phyloP scores from a whole-genome alignment of 352 stramenopile species.

The Phytophthora sp. region DNA sequence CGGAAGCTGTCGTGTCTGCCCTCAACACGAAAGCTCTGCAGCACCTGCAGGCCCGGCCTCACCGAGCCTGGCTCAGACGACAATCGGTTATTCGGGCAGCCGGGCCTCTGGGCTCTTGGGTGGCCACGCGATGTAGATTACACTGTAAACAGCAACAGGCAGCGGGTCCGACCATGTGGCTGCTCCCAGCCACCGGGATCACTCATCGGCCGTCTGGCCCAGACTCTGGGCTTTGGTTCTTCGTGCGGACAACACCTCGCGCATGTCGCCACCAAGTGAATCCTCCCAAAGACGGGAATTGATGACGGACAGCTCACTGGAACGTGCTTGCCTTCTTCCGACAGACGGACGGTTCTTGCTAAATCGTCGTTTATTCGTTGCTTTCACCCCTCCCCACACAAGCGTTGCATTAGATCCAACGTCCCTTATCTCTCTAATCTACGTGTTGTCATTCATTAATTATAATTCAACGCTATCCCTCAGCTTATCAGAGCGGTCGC shows the following conservation, averaged over 20 bases:
- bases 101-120: no score
- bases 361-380: constrained; percentile 9
- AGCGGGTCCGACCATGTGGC: no score
- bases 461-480: no score
- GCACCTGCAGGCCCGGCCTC: neutral
- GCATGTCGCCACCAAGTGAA: no score
- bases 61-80: neutral
- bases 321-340: neutral
- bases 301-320: constrained; percentile 13
- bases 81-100: neutral
- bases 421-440: neutral
- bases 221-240: no score
- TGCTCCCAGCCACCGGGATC: no score
- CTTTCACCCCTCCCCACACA: constrained; percentile 11
- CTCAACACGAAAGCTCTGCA: neutral
- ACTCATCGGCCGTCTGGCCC: no score
- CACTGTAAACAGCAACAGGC: no score
- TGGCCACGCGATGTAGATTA: no score
- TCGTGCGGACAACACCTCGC: no score
- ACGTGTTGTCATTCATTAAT: neutral
- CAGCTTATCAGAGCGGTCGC: neutral
- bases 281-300: neutral
- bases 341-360: neutral
- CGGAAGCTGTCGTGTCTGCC: neutral
- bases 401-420: neutral